Evolutionary conservation across 2,329 filamentous ascomycete species (phyloP).

Genomic region (Pestalotiopsis sp.): DNA sequence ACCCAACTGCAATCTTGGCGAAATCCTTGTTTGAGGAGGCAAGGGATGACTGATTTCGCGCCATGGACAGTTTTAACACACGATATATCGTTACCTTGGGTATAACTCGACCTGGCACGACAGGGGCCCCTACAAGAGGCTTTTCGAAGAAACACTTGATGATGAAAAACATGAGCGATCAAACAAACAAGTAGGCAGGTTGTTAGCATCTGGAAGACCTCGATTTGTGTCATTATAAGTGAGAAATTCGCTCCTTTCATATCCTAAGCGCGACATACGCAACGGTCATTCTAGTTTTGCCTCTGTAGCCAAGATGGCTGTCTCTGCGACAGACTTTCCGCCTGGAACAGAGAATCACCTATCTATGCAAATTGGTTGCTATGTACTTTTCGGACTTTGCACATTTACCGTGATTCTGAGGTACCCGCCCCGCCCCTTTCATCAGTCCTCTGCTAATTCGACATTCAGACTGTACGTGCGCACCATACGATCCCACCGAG

Average conservation of each 20-base stretch:
- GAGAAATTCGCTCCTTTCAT: neutral
- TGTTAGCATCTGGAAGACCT: too few species aligned
- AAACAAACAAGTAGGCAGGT: too few species aligned
- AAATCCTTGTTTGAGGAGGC: neutral
- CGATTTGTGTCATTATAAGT: neutral
- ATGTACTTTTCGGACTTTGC: neutral
- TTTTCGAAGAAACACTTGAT: too few species aligned
- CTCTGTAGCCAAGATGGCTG: neutral
- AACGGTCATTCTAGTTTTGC: neutral
- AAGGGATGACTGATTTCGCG: neutral
- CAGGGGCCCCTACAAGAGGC: too few species aligned
- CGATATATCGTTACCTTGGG: too few species aligned
- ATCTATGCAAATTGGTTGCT: neutral
- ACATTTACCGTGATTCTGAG: neutral
- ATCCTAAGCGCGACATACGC: neutral
- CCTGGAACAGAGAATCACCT: neutral
- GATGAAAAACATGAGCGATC: too few species aligned
- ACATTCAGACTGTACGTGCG: neutral
- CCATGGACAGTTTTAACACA: too few species aligned
- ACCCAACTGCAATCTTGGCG: neutral
- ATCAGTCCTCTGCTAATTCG: neutral
- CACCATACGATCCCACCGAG: neutral
- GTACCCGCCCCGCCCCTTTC: neutral
- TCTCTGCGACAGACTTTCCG: neutral
- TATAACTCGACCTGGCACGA: too few species aligned